Conservation (phyloP, 257 asterid genomes). For the Ligustrum vulgare region DNA sequence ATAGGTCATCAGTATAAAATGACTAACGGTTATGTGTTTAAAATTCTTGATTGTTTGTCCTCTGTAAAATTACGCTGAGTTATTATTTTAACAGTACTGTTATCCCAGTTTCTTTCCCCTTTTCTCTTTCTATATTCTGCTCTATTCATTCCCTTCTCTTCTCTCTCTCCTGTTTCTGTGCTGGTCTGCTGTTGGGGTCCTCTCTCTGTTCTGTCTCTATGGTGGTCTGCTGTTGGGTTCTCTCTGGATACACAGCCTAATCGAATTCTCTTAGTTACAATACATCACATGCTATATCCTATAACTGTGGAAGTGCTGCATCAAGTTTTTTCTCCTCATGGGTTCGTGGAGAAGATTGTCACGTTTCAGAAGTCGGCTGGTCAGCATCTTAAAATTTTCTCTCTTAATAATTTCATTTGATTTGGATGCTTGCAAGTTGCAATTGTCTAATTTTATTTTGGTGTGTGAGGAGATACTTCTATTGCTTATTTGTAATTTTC, state of each 20-base stretch:
- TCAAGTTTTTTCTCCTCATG: slow-evolving; percentile 99
- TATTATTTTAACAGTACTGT: slow-evolving; percentile 31
- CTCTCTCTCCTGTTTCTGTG: slow-evolving; percentile 75
- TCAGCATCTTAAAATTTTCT: slow-evolving; percentile 82
- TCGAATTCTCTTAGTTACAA: slow-evolving; percentile 97
- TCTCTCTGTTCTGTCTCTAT: slow-evolving; percentile 65
- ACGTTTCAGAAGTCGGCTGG: slow-evolving; percentile 99
- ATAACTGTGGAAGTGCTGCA: slow-evolving; percentile 99
- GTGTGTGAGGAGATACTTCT: slow-evolving; percentile 20
- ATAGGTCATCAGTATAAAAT: not conserved
- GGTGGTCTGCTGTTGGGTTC: slow-evolving; percentile 77
- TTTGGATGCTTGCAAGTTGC: slow-evolving; percentile 26
- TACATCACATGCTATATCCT: slow-evolving; percentile 99
- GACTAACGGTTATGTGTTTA: slow-evolving; percentile 10
- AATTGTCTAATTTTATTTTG: slow-evolving; percentile 30
- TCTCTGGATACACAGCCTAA: slow-evolving; percentile 94
- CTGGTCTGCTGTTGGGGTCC: slow-evolving; percentile 84
- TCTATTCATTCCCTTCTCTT: slow-evolving; percentile 84
- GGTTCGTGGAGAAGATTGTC: slow-evolving; percentile 99
- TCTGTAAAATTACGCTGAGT: slow-evolving; percentile 11
- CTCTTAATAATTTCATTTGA: slow-evolving; percentile 35
- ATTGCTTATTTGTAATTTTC: slow-evolving; percentile 21
- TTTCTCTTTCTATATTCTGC: slow-evolving; percentile 51
- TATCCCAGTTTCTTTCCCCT: slow-evolving; percentile 43
- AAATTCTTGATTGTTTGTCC: slow-evolving; percentile 19